Conservation (phyloP, 495 filamentous ascomycete species). For the Parathielavia appendiculata region DNA sequence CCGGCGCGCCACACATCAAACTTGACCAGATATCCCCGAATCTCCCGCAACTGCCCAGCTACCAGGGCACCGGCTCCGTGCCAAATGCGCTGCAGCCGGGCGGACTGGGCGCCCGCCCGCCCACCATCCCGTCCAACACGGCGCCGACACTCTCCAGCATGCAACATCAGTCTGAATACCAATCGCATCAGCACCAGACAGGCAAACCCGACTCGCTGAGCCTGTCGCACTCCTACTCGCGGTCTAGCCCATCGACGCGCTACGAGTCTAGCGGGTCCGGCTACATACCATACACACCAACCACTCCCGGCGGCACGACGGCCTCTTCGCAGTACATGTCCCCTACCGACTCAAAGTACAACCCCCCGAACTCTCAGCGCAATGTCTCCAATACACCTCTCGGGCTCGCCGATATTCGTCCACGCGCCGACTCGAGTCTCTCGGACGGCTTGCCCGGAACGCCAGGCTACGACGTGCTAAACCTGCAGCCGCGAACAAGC, state of each 20-base stretch:
- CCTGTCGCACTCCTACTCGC: conserved; percentile 65
- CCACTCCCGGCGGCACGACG: conserved; percentile 55
- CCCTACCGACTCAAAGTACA: conserved; percentile 61
- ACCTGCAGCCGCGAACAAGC: conserved; percentile 52
- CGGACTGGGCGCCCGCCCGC: conserved; percentile 51
- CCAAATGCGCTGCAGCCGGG: conserved; percentile 70
- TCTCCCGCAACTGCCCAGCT: conserved; percentile 47
- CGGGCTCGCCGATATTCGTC: conserved; percentile 84
- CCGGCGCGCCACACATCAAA: conserved; percentile 49
- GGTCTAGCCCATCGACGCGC: conserved; percentile 69
- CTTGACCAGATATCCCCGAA: conserved; percentile 30
- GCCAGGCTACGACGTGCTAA: conserved; percentile 49
- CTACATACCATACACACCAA: conserved; percentile 64
- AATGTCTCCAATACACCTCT: conserved; percentile 78
- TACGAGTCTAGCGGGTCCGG: conserved; percentile 51
- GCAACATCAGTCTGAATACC: conserved; percentile 61
- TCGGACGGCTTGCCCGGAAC: conserved; percentile 57
- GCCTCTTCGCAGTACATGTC: conserved; percentile 58
- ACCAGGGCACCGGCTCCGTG: conserved; percentile 51
- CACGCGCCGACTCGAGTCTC: conserved; percentile 67
- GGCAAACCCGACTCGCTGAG: conserved; percentile 58
- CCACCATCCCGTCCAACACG: conserved; percentile 62
- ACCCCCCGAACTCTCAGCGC: conserved; percentile 63
- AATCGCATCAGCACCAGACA: conserved; percentile 34
- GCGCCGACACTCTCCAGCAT: conserved; percentile 67